Percentiles rank a stretch among this genome's conserved stretches.
Evolutionary conservation across 2,329 filamentous ascomycete species (phyloP).

Genomic region (Pochonia chlamydosporia): DNA sequence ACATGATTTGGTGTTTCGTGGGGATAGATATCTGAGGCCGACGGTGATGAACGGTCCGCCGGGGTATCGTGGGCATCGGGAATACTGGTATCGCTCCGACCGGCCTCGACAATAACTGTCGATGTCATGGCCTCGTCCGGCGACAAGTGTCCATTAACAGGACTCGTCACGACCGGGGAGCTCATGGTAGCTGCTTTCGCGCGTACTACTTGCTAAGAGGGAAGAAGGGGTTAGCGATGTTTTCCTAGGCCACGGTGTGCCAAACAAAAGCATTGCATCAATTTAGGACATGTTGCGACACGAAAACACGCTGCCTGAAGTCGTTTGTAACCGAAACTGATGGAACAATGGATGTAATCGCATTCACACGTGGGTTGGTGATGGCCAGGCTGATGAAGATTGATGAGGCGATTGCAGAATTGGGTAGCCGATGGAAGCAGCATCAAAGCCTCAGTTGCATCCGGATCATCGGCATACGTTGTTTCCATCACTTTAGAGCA

Average conservation of each 20-base stretch:
- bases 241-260: constrained; percentile 7
- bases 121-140: constrained; percentile 41
- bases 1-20: constrained; percentile 35
- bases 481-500: constrained; percentile 28
- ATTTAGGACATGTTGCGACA: constrained; percentile 23
- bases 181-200: constrained; percentile 58
- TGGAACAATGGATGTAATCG: constrained; percentile 35
- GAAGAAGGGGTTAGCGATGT: constrained; percentile 28
- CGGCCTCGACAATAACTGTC: constrained; percentile 29
- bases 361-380: constrained; percentile 36
- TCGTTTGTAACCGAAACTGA: constrained; percentile 16
- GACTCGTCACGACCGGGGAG: constrained; percentile 54
- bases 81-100: constrained; percentile 59
- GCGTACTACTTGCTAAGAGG: constrained; percentile 46
- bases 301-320: constrained; percentile 13
- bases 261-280: constrained; percentile 14
- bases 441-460: constrained; percentile 20
- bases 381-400: constrained; percentile 42
- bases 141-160: constrained; percentile 61
- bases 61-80: constrained; percentile 63
- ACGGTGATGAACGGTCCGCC: constrained; percentile 39
- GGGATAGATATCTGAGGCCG: constrained; percentile 33
- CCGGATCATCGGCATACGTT: constrained; percentile 26
- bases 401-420: constrained; percentile 38
- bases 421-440: constrained; percentile 14